Percentiles rank a stretch among this genome's conserved stretches.
Evolutionary conservation across 768 basidiomycete genomes (phyloP).

Genomic region (Tulasnella sp.): DNA sequence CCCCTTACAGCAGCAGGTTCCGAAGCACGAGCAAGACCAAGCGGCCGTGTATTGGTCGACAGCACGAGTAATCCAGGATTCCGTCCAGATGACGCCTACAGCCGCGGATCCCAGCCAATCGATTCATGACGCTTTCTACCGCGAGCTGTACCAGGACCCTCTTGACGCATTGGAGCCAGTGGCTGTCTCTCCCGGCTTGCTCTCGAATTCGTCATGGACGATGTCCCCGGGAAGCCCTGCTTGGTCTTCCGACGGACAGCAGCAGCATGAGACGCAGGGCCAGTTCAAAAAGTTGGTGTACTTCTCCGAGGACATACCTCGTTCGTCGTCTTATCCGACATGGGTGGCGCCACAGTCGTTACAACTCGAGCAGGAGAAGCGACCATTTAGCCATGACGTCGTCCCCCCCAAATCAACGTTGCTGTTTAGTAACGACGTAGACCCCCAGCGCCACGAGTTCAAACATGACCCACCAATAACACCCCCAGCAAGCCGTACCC

Average conservation of each 20-base stretch:
- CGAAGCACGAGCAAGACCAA: neutral
- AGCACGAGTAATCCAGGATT: neutral
- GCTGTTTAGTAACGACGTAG: no score
- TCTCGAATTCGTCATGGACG: neutral
- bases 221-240: no score
- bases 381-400: no score
- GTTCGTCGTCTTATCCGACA: no score
- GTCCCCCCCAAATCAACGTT: no score
- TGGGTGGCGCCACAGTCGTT: no score
- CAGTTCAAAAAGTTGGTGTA: no score
- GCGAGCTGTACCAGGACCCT: neutral
- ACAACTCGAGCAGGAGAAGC: no score
- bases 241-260: neutral
- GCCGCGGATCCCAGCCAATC: neutral
- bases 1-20: neutral
- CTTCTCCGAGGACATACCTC: no score
- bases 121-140: neutral
- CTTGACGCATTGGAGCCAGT: neutral
- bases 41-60: neutral
- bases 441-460: no score
- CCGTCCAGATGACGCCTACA: neutral
- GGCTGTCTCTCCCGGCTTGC: neutral
- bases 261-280: neutral
- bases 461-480: no score
- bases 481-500: no score